These are phyloP conservation scores for Magnaporthiopsis rhizophila DNA, from an alignment of 2,329 filamentous ascomycete species.

Conservation along the genomic window DNA sequence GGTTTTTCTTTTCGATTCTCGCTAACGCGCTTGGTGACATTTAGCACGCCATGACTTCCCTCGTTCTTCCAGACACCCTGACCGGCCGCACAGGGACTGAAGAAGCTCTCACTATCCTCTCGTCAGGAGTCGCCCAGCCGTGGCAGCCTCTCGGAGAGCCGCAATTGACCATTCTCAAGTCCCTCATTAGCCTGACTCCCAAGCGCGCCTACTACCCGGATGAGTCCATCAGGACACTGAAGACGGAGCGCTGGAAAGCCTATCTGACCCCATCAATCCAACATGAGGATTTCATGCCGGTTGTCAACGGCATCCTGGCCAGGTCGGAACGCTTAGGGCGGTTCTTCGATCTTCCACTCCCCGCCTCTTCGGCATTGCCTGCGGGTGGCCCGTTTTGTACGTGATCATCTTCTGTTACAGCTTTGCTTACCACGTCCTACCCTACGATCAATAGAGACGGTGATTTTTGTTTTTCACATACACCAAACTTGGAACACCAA, in stretches of 20 bases:
- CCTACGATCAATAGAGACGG: too few species aligned
- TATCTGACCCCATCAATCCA: slow-evolving; percentile 26
- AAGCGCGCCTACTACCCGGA: slow-evolving; percentile 29
- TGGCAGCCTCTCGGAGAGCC: slow-evolving; percentile 28
- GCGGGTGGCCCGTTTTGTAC: background rate
- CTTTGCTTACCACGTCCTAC: too few species aligned
- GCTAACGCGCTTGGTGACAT: background rate
- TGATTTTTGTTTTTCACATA: too few species aligned
- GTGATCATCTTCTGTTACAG: too few species aligned
- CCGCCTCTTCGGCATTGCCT: background rate
- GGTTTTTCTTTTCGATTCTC: background rate
- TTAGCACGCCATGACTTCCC: slow-evolving; percentile 52
- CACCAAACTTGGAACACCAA: too few species aligned
- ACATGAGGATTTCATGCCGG: slow-evolving; percentile 25
- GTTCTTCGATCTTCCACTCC: slow-evolving; percentile 12
- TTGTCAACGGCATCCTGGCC: slow-evolving; percentile 20
- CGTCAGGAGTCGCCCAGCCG: slow-evolving; percentile 41
- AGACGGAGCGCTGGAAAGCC: slow-evolving; percentile 25
- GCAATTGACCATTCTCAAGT: slow-evolving; percentile 10
- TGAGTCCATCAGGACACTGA: slow-evolving; percentile 21
- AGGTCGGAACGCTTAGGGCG: slow-evolving; percentile 22
- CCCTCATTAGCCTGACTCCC: slow-evolving; percentile 22
- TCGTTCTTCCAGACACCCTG: slow-evolving; percentile 46
- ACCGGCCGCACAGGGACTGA: slow-evolving; percentile 54
- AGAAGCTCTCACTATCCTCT: slow-evolving; percentile 43